Percentiles rank a stretch among this genome's conserved stretches.
Evolutionary conservation across 768 basidiomycete genomes (phyloP).

Genomic region (Cyclocybe aegerita): DNA sequence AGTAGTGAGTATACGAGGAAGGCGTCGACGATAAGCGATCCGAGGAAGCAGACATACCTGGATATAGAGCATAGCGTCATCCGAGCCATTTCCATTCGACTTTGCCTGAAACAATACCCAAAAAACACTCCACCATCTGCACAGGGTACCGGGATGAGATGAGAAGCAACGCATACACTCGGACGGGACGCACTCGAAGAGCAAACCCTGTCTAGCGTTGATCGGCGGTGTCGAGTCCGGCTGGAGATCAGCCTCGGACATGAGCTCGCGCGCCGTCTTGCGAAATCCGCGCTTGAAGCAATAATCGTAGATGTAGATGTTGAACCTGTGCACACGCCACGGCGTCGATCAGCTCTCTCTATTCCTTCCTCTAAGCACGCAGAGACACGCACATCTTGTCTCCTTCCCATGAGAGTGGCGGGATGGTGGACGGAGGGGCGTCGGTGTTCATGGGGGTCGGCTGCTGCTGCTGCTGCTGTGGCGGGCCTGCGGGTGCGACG

Average conservation of each 20-base stretch:
- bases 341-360: too few species aligned
- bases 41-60: slow-evolving; percentile 45
- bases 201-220: slow-evolving; percentile 77
- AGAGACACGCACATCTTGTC: slow-evolving; percentile 69
- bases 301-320: slow-evolving; percentile 88
- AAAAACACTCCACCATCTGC: slow-evolving; percentile 88
- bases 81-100: slow-evolving; percentile 61
- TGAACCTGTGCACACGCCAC: slow-evolving; percentile 56
- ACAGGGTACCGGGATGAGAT: slow-evolving; percentile 6
- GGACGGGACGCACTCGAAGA: slow-evolving; percentile 67
- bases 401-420: slow-evolving; percentile 70
- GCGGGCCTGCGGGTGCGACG: neutral
- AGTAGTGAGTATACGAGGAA: slow-evolving; percentile 9
- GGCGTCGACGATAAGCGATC: slow-evolving; percentile 14
- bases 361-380: too few species aligned
- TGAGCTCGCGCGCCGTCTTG: slow-evolving; percentile 70
- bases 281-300: slow-evolving; percentile 76
- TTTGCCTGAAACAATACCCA: slow-evolving; percentile 86
- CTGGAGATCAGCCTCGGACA: slow-evolving; percentile 64
- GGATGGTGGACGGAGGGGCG: slow-evolving; percentile 15
- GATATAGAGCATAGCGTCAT: slow-evolving; percentile 71
- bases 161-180: slow-evolving; percentile 11
- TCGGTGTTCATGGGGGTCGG: slow-evolving; percentile 20
- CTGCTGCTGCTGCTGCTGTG: slow-evolving; percentile 19
- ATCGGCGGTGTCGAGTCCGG: slow-evolving; percentile 70